Conservation (phyloP, 2,329 filamentous ascomycete genomes). For the Biscogniauxia sp. region DNA sequence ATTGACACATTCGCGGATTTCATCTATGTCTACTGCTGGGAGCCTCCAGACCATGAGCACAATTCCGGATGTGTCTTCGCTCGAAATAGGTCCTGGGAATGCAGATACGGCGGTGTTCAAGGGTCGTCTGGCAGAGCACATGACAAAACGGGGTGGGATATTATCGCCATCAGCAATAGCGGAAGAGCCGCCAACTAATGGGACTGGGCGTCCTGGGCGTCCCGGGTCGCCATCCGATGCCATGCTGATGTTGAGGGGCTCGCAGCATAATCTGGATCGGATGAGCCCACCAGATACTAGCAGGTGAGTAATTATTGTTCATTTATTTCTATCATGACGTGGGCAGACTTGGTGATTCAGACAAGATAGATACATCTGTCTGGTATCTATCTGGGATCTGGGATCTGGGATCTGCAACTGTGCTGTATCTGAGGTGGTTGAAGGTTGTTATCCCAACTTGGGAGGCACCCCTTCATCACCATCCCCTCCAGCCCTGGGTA, state of each 20-base stretch:
- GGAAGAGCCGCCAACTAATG: conserved; percentile 12
- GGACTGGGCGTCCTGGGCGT: conserved; percentile 7
- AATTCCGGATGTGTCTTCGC: conserved; percentile 36
- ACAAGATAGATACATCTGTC: not conserved
- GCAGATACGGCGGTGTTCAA: conserved; percentile 5
- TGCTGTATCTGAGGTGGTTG: not conserved
- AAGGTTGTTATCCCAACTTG: not conserved
- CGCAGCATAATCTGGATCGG: conserved; percentile 16
- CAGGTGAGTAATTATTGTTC: conserved; percentile 20
- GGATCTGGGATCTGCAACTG: too few relatives aligned
- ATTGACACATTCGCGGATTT: conserved; percentile 50
- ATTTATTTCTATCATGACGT: not conserved
- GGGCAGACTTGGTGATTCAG: not conserved
- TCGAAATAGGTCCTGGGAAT: conserved; percentile 31
- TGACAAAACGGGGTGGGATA: conserved; percentile 14
- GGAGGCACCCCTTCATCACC: not conserved
- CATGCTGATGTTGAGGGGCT: conserved; percentile 28
- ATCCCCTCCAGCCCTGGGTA: not conserved
- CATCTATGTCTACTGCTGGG: conserved; percentile 51
- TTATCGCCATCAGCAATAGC: conserved; percentile 13
- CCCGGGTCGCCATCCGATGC: conserved; percentile 33
- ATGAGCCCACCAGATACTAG: conserved; percentile 17
- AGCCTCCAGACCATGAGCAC: conserved; percentile 37
- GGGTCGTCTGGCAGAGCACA: conserved; percentile 5
- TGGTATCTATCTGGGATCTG: not conserved